phyloP scores from a whole-genome alignment of 495 filamentous ascomycete genomes.

The Aspergillus egyptiacus region DNA sequence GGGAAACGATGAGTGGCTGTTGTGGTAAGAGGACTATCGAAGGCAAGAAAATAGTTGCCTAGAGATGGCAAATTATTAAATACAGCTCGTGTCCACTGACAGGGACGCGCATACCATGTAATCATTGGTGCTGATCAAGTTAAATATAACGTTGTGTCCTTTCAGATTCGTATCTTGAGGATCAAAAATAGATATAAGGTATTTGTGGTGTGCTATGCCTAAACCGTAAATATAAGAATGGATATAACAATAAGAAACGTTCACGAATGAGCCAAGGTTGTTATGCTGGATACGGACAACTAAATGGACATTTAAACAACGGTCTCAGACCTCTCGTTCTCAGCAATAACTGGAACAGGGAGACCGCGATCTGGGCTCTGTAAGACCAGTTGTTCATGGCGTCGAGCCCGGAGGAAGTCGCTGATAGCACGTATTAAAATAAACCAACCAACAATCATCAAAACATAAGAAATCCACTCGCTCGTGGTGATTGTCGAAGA shows the following conservation, averaged over 20 bases:
- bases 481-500: conserved; percentile 54
- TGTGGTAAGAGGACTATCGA: not conserved
- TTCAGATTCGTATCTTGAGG: conserved; percentile 34
- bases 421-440: conserved; percentile 85
- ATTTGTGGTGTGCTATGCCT: conserved; percentile 6
- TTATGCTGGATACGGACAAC: conserved; percentile 11
- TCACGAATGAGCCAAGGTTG: conserved; percentile 6
- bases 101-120: not conserved
- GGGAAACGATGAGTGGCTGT: conserved; percentile 2
- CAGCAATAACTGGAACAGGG: conserved; percentile 79
- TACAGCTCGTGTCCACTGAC: not conserved
- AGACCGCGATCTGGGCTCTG: conserved; percentile 92
- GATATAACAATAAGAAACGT: conserved; percentile 13
- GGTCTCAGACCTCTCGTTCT: conserved; percentile 74
- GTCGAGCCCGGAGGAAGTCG: conserved; percentile 78
- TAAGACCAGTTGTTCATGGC: conserved; percentile 86
- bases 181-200: conserved; percentile 13
- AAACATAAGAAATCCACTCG: conserved; percentile 85
- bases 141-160: conserved; percentile 15
- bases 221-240: conserved; percentile 10
- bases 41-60: conserved; percentile 17
- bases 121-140: not conserved
- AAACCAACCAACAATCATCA: conserved; percentile 99
- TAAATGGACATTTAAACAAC: conserved; percentile 55
- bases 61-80: conserved; percentile 9